Conservation (phyloP, 2,329 filamentous ascomycete species). For the Coleophoma crateriformis region DNA sequence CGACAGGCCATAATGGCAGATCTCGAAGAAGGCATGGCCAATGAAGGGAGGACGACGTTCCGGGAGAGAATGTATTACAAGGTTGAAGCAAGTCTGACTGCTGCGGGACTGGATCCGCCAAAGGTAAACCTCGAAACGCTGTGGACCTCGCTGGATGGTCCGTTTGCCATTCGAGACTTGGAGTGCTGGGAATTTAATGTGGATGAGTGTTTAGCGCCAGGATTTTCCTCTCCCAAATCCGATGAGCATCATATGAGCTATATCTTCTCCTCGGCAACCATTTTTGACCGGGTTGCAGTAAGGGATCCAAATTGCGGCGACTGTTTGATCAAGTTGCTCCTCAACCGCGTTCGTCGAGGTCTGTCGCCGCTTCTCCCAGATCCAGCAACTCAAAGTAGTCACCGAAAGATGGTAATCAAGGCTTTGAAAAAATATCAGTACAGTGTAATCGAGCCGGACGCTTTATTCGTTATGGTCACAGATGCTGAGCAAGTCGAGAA, state of each 20-base stretch:
- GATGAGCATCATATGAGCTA: slow-evolving; percentile 28
- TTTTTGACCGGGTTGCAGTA: slow-evolving; percentile 32
- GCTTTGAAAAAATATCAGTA: slow-evolving; percentile 36
- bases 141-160: slow-evolving; percentile 37
- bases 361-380: slow-evolving; percentile 31
- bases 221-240: slow-evolving; percentile 30
- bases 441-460: slow-evolving; percentile 33
- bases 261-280: slow-evolving; percentile 31
- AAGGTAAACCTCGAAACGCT: slow-evolving; percentile 33
- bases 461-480: slow-evolving; percentile 35
- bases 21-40: slow-evolving; percentile 29
- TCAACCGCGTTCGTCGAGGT: slow-evolving; percentile 29
- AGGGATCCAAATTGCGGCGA: slow-evolving; percentile 34
- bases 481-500: slow-evolving; percentile 35
- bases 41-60: slow-evolving; percentile 25
- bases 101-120: slow-evolving; percentile 32
- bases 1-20: slow-evolving; percentile 30
- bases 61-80: slow-evolving; percentile 34
- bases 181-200: slow-evolving; percentile 34
- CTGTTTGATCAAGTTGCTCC: slow-evolving; percentile 33
- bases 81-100: slow-evolving; percentile 26
- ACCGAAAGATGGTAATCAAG: slow-evolving; percentile 28
- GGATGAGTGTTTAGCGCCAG: slow-evolving; percentile 34
- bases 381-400: slow-evolving; percentile 21
- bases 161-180: slow-evolving; percentile 31